These are phyloP conservation scores for Aschersonia sp. DNA, from an alignment of 2,329 filamentous ascomycete genomes.

Conservation along the genomic window DNA sequence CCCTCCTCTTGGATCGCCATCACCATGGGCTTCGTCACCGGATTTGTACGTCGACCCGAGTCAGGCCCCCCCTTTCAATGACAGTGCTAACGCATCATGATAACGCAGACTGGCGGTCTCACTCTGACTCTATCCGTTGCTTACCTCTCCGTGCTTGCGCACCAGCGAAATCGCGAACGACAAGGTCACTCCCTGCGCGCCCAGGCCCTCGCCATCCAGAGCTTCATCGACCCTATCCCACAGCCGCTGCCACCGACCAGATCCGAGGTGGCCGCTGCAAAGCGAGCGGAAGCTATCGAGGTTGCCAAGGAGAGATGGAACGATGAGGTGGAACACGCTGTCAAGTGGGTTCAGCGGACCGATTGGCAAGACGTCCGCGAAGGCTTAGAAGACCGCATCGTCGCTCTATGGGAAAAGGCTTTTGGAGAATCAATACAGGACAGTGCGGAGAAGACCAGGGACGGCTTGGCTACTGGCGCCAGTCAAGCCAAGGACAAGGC, in stretches of 20 bases:
- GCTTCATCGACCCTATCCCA: slow-evolving; percentile 33
- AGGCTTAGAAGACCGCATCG: slow-evolving; percentile 34
- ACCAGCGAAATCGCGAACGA: slow-evolving; percentile 50
- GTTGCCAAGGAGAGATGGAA: slow-evolving; percentile 69
- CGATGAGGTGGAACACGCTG: slow-evolving; percentile 51
- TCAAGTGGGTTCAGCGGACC: slow-evolving; percentile 49
- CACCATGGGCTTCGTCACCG: slow-evolving; percentile 58
- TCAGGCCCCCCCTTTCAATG: background rate
- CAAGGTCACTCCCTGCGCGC: slow-evolving; percentile 42
- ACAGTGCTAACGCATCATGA: slow-evolving; percentile 3
- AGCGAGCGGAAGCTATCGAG: slow-evolving; percentile 45
- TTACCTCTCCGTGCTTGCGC: slow-evolving; percentile 56
- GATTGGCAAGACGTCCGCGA: slow-evolving; percentile 52
- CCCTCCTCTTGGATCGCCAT: background rate
- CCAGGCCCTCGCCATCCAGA: slow-evolving; percentile 38
- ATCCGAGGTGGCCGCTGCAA: slow-evolving; percentile 33
- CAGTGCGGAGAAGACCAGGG: slow-evolving; percentile 11
- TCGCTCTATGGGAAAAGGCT: slow-evolving; percentile 27
- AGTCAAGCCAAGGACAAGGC: slow-evolving; percentile 16
- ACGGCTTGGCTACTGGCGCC: slow-evolving; percentile 16
- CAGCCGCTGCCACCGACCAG: slow-evolving; percentile 33
- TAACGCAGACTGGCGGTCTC: slow-evolving; percentile 52
- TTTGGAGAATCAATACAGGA: slow-evolving; percentile 18
- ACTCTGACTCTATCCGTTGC: slow-evolving; percentile 60
- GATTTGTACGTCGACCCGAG: slow-evolving; percentile 46